These are phyloP conservation scores for Claviceps digitariae DNA, from an alignment of 2,329 filamentous ascomycete species.

Conservation along the genomic window DNA sequence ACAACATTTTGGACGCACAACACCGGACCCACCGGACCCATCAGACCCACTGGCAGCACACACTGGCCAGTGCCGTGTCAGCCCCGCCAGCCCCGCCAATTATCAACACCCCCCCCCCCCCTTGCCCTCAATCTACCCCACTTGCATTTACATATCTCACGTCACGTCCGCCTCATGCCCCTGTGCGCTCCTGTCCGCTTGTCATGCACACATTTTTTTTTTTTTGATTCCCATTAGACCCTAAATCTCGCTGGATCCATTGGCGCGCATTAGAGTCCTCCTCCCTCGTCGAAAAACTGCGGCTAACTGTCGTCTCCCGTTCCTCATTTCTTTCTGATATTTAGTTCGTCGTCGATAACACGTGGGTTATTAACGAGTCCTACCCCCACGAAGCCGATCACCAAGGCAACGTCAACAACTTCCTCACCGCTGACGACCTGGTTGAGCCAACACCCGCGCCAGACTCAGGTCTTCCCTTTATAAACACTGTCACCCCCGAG, in stretches of 20 bases:
- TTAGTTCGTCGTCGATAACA: constrained; percentile 90
- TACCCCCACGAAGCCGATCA: constrained; percentile 73
- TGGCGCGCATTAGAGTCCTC: constrained; percentile 5
- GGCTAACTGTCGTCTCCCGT: constrained; percentile 9
- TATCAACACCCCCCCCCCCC: neutral
- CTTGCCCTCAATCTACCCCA: constrained; percentile 1
- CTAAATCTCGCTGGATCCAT: neutral
- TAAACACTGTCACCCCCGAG: constrained; percentile 55
- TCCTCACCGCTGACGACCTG: constrained; percentile 65
- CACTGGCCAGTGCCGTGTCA: constrained; percentile 1
- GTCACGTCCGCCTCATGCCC: constrained; percentile 8
- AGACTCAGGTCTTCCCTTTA: constrained; percentile 23
- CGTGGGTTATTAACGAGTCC: constrained; percentile 72
- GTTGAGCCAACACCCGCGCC: constrained; percentile 15
- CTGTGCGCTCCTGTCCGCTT: constrained; percentile 7
- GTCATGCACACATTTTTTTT: constrained; percentile 6
- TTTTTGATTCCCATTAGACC: constrained; percentile 1
- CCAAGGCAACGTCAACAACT: constrained; percentile 83
- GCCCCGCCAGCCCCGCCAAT: constrained; percentile 2
- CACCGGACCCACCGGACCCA: neutral
- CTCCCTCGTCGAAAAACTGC: constrained; percentile 1
- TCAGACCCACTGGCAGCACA: neutral
- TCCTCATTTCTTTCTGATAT: constrained; percentile 4
- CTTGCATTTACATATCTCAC: constrained; percentile 16
- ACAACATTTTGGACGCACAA: constrained; percentile 1